These are phyloP conservation scores for Erucastrum elatum DNA, from an alignment of 345 rosid species.

Conservation along the genomic window DNA sequence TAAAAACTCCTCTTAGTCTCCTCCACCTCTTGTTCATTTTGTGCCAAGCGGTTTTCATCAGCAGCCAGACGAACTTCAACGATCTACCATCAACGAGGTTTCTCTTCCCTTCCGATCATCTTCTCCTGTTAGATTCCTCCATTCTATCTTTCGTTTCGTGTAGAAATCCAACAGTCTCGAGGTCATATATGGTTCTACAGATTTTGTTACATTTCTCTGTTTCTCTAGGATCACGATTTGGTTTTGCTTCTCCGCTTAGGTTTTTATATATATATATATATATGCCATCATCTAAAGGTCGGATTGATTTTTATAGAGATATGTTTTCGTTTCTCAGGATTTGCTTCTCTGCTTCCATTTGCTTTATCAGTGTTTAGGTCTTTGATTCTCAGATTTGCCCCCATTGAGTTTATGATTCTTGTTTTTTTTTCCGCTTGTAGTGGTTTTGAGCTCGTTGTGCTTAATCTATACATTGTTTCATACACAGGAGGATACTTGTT, in stretches of 20 bases:
- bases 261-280: no score
- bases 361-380: neutral
- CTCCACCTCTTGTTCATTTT: no score
- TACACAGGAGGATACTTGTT: conserved; percentile 19
- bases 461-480: neutral
- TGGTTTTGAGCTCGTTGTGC: neutral
- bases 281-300: neutral
- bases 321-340: neutral
- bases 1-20: neutral
- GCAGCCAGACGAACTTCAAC: conserved; percentile 12
- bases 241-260: neutral
- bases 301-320: neutral
- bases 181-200: neutral
- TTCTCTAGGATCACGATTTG: neutral
- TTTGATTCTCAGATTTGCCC: neutral
- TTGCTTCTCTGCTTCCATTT: neutral
- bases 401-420: neutral
- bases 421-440: neutral
- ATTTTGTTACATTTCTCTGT: neutral
- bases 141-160: neutral
- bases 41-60: conserved; percentile 7
- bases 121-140: neutral
- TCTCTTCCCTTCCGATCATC: neutral
- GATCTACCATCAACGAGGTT: conserved; percentile 29
- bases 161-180: neutral